These are phyloP conservation scores for Euryodendron excelsum DNA, from an alignment of 148 eudicot species.

Conservation along the genomic window DNA sequence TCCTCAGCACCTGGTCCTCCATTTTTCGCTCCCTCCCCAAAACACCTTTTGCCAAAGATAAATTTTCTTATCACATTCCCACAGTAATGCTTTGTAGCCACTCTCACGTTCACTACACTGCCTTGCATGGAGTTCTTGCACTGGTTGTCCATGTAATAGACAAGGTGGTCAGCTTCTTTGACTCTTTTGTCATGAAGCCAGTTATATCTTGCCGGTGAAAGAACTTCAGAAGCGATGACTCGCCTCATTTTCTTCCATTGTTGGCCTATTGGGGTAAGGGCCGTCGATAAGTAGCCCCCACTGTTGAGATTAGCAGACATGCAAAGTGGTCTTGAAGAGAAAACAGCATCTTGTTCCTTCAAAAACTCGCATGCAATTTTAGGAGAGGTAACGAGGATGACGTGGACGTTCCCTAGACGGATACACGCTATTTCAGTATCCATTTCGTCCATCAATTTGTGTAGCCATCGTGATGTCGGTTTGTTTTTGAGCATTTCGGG, in stretches of 20 bases:
- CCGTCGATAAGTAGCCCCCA: conserved; percentile 2
- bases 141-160: background rate
- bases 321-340: conserved; percentile 16
- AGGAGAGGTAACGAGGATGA: conserved; percentile 16
- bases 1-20: conserved; percentile 15
- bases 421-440: background rate
- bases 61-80: conserved; percentile 18
- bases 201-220: background rate
- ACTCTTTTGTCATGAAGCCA: conserved; percentile 15
- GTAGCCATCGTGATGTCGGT: conserved; percentile 16
- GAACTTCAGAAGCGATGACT: conserved; percentile 10
- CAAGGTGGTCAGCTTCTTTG: conserved; percentile 18
- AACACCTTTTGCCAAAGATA: conserved; percentile 14
- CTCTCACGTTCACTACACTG: conserved; percentile 12
- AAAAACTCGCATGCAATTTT: conserved; percentile 17
- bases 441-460: conserved; percentile 13
- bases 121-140: background rate
- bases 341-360: conserved; percentile 12
- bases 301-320: conserved; percentile 7
- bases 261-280: background rate
- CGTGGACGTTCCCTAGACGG: conserved; percentile 4
- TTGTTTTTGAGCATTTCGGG: conserved; percentile 5
- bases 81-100: conserved; percentile 1
- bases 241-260: conserved; percentile 24
- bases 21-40: conserved; percentile 1